Percentiles rank a stretch among this genome's conserved stretches.
Conservation (phyloP, 371 early-diverging fungal genomes). For the Dichotomocladium elegans region DNA sequence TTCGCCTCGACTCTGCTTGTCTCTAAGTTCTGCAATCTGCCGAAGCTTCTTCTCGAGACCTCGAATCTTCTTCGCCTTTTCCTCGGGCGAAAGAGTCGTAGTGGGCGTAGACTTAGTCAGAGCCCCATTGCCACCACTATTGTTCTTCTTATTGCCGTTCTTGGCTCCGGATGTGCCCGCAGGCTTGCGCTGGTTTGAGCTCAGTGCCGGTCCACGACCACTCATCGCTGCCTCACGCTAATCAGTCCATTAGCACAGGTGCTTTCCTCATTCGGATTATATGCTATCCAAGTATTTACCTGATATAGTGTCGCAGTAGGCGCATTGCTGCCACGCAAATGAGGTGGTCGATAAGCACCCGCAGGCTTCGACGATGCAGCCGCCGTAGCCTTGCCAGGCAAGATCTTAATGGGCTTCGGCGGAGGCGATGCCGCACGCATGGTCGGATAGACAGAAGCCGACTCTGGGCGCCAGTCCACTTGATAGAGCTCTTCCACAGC, state of each 20-base stretch:
- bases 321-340: conserved; percentile 56
- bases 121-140: conserved; percentile 7
- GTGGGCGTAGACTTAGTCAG: not conserved
- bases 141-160: conserved; percentile 53
- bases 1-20: conserved; percentile 74
- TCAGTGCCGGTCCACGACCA: conserved; percentile 22
- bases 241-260: too few species aligned
- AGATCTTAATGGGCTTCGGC: conserved; percentile 45
- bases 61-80: conserved; percentile 82
- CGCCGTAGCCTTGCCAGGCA: conserved; percentile 13
- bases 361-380: conserved; percentile 39
- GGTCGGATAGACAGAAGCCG: conserved; percentile 64
- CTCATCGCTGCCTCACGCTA: conserved; percentile 30
- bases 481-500: conserved; percentile 86
- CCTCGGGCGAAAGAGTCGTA: conserved; percentile 26
- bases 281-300: conserved; percentile 11
- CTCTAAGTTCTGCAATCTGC: conserved; percentile 84
- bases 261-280: too few species aligned
- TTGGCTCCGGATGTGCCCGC: conserved; percentile 20
- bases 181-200: not conserved
- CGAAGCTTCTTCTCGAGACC: conserved; percentile 85
- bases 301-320: conserved; percentile 44
- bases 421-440: conserved; percentile 66
- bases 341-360: conserved; percentile 81
- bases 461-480: conserved; percentile 71